These are phyloP conservation scores for Neofusicoccum kwambonambiense DNA, from an alignment of 2,329 filamentous ascomycete species.

Conservation along the genomic window DNA sequence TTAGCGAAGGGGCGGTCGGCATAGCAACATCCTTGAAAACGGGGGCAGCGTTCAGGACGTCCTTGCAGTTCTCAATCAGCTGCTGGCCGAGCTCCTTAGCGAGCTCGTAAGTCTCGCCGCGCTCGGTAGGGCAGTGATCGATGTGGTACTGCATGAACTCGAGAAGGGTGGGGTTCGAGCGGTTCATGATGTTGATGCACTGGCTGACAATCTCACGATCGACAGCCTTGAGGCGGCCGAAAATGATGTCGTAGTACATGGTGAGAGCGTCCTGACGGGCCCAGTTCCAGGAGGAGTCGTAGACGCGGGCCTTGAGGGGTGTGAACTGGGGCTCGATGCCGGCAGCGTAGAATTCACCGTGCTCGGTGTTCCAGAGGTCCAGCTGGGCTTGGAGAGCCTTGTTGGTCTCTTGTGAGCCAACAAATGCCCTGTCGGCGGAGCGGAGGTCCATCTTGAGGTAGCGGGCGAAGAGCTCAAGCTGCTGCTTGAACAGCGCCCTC, in stretches of 20 bases:
- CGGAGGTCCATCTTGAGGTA: constrained; percentile 97
- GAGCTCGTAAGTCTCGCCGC: constrained; percentile 96
- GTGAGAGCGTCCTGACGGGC: constrained; percentile 92
- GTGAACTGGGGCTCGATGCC: constrained; percentile 95
- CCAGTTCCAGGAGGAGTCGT: constrained; percentile 99
- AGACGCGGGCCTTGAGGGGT: constrained; percentile 87
- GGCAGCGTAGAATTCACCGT: constrained; percentile 92
- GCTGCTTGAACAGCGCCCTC: constrained; percentile 93
- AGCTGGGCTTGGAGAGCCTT: constrained; percentile 87
- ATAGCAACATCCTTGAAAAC: constrained; percentile 95
- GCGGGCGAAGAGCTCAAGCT: constrained; percentile 88
- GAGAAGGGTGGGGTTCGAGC: constrained; percentile 89
- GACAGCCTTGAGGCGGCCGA: constrained; percentile 86
- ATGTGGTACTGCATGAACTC: constrained; percentile 99
- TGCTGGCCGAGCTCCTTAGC: constrained; percentile 91
- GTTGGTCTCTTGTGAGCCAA: constrained; percentile 80
- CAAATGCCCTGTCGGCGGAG: constrained; percentile 90
- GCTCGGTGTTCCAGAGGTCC: constrained; percentile 91
- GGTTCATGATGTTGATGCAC: constrained; percentile 99
- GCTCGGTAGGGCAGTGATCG: constrained; percentile 94
- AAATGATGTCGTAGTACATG: constrained; percentile 99
- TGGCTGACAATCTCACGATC: constrained; percentile 98
- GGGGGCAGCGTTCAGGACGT: constrained; percentile 78
- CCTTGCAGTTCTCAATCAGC: constrained; percentile 96
- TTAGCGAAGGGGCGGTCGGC: constrained; percentile 88